These are phyloP conservation scores for Xerocomellus amylosporus DNA, from an alignment of 768 basidiomycete genomes.

Conservation along the genomic window DNA sequence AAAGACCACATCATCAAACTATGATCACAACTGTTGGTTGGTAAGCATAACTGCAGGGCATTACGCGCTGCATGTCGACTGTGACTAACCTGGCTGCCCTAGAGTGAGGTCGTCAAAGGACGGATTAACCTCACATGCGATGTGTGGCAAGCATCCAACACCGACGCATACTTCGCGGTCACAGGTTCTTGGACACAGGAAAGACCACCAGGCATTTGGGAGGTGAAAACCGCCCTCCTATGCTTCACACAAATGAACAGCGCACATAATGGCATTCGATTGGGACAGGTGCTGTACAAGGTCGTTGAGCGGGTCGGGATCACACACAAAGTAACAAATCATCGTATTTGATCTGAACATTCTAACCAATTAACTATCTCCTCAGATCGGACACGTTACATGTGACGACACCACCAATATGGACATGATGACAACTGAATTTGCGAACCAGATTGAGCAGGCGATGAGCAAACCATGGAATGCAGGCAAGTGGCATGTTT, in stretches of 20 bases:
- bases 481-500: background rate
- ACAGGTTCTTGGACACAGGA: background rate
- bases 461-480: background rate
- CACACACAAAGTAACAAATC: slow-evolving; percentile 27
- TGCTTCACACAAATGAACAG: slow-evolving; percentile 39
- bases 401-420: slow-evolving; percentile 32
- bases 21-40: background rate
- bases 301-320: slow-evolving; percentile 29
- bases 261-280: slow-evolving; percentile 35
- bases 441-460: slow-evolving; percentile 13
- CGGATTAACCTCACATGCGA: slow-evolving; percentile 5
- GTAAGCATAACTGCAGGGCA: background rate
- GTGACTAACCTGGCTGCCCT: too few relatives aligned
- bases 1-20: background rate
- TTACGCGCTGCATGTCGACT: too few relatives aligned
- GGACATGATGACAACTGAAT: slow-evolving; percentile 32
- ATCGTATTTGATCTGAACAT: background rate
- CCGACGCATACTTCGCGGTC: background rate
- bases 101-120: background rate
- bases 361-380: background rate
- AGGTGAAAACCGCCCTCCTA: slow-evolving; percentile 24
- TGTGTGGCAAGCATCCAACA: slow-evolving; percentile 6
- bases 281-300: slow-evolving; percentile 40
- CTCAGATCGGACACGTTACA: slow-evolving; percentile 7
- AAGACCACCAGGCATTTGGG: background rate